These are phyloP conservation scores for Saturnispora kantuleensis DNA, from an alignment of 805 yeast genomes.

Conservation along the genomic window DNA sequence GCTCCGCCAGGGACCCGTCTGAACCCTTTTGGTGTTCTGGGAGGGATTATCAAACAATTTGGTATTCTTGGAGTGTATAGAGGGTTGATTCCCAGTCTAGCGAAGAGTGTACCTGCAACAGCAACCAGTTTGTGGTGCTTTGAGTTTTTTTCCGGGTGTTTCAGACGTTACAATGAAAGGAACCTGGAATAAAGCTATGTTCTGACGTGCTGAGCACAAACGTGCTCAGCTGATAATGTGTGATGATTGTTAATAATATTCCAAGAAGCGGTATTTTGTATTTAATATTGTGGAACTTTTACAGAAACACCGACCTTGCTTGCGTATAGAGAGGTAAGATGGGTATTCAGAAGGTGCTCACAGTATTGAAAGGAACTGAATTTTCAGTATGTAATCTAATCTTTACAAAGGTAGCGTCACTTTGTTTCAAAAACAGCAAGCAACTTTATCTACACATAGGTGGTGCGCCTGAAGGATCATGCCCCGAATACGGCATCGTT, in stretches of 20 bases:
- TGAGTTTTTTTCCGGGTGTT: constrained; percentile 22
- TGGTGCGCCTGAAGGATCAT: no score
- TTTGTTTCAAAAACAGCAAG: no score
- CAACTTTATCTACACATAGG: no score
- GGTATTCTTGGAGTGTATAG: constrained; percentile 64
- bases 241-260: background rate
- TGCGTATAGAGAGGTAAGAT: no score
- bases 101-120: constrained; percentile 73
- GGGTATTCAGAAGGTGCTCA: no score
- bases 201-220: background rate
- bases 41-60: constrained; percentile 39
- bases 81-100: constrained; percentile 60
- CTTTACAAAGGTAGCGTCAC: no score
- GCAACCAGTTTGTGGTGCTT: constrained; percentile 30
- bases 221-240: background rate
- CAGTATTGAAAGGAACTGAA: no score
- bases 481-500: no score
- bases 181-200: background rate
- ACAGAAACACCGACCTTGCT: background rate
- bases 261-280: background rate
- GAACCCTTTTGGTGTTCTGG: constrained; percentile 16
- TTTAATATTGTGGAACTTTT: background rate
- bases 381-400: no score
- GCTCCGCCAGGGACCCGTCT: constrained; percentile 7
- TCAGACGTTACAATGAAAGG: constrained; percentile 7